Base-by-base conservation (phyloP, 331 rosid genomes). In the Ulmus americana region DNA sequence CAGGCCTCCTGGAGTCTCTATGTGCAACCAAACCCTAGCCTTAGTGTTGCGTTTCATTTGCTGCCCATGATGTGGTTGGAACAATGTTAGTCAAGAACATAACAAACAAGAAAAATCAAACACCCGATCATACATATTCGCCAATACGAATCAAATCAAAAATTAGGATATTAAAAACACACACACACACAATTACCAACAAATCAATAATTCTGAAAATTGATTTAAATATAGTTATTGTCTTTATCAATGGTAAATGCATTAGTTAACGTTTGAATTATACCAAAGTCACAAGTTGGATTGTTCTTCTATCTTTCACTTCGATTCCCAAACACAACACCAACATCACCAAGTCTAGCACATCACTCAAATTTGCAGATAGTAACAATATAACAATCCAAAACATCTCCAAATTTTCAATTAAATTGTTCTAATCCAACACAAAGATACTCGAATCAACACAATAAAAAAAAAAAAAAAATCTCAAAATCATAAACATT, bases 11-110 rank as follows among this genome's bases (percentile, higher is more conserved):
- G 22, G 22, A 20, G 22, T 20, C 22, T 28, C 35, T 1, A 28
- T 2, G 4, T 28, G 35, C 35, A 28, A 28, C 35, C 35, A 28
- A 28, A 28, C 35, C 35, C 35, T 0, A 28, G 35, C 4, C 35
- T 28, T 28, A 28, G 35, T 2, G 4, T 28, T 28, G 35, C 3
- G 35, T 28, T 80, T 90, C 97, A 64, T 79, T 89, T 65, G 97
- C 95, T 35, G 95, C 95, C 97, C 88, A 81, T 61, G 69, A 73
- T 51, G 58, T 51, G 58, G 59, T 28, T 73, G 64, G 8, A 45
- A 68, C 10, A 56, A 71, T 16, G 55, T 47, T 55, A 51, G 35
- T 52, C 61, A 48, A 67, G 14, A 65, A 62, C 49, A 3, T 50
- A 74, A 28, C 39, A 39, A 7, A 43, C 11, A 45, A 41, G 2